A percentile compares a stretch with the other conserved stretches of the same genome.
These are phyloP conservation scores for Cryoendolithus antarcticus DNA, from an alignment of 2,329 filamentous ascomycete genomes.

Conservation along the genomic window DNA sequence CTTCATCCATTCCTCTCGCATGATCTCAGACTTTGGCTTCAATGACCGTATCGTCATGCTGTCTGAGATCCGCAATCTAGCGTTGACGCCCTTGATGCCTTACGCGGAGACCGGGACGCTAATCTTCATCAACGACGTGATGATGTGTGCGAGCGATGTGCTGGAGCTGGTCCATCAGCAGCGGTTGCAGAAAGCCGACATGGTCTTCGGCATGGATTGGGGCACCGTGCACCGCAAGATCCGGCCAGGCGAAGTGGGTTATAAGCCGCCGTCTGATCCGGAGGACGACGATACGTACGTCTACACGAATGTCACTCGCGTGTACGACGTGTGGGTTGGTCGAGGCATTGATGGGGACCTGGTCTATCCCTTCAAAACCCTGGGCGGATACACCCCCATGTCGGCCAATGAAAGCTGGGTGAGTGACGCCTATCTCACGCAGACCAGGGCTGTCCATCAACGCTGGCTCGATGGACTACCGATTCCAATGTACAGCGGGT, in stretches of 20 bases:
- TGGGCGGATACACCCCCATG: not conserved
- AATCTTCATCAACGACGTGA: slow-evolving; percentile 5
- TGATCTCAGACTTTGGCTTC: not conserved
- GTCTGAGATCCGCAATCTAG: slow-evolving; percentile 4
- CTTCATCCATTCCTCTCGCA: slow-evolving; percentile 4
- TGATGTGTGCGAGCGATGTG: slow-evolving; percentile 4
- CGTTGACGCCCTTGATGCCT: slow-evolving; percentile 2
- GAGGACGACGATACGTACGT: not conserved
- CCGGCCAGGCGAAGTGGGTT: slow-evolving; percentile 1
- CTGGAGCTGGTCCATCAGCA: slow-evolving; percentile 4
- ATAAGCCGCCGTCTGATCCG: not conserved
- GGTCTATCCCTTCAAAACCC: not conserved
- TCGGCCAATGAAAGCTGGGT: slow-evolving; percentile 3
- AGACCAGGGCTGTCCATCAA: not conserved
- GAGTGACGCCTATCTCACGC: slow-evolving; percentile 1
- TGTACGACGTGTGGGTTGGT: slow-evolving; percentile 4
- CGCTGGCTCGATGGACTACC: slow-evolving; percentile 4
- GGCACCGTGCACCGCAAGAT: not conserved
- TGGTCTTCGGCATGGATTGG: slow-evolving; percentile 6
- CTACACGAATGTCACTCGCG: not conserved
- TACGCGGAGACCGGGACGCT: slow-evolving; percentile 2
- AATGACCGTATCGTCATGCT: slow-evolving; percentile 5
- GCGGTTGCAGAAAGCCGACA: slow-evolving; percentile 1
- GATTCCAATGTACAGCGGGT: slow-evolving; percentile 3
- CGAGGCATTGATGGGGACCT: slow-evolving; percentile 5